Evolutionary conservation across 2,329 filamentous ascomycete genomes (phyloP), one percentile per base, ranked within the genome.

Genomic region (Botrytis medusae): DNA sequence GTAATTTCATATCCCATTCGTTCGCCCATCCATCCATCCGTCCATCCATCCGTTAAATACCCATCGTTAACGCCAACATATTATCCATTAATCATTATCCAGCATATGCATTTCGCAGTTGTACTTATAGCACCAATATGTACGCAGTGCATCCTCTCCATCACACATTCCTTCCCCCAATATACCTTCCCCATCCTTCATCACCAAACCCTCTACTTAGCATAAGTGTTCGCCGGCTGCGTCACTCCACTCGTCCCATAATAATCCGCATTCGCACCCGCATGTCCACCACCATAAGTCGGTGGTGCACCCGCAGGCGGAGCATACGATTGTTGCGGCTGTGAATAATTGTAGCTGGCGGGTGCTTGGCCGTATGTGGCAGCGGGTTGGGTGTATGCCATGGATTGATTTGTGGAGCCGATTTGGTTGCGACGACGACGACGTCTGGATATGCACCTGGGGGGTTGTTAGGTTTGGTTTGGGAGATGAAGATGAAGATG

Each of bases 191-290:
- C 51, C 14, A n/a, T 14, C n/a, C n/a, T 6, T 42, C 14, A 1
- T 29, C n/a, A 29, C n/a, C 46, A 48, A 34, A 6, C 44, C 44
- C n/a, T 34, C 22, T 69, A 57, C 65, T 69, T 69, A 4, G 46
- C 22, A 72, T 77, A 76, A 16, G 71, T 73, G 61, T 71, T 71
- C 64, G 72, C 51, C 44, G 77, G 77, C 57, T 75, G 74, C 40
- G 76, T 72, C n/a, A 76, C 71, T 2, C 74, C 76, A 54, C 74
- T 73, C 68, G 74, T 69, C 9, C 74, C 75, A 61, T 76, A 74
- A 69, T 78, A 78, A 70, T 70, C 57, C 22, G 42, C 40, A 65
- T 71, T 71, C 10, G 63, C 29, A 18, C 63, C 63, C 7, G 42
- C 71, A 64, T 72, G 57, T 46, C 70, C 69, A 4, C 67, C 71